A percentile compares a stretch with the other conserved stretches of the same genome.
Conservation (phyloP, 2,329 filamentous ascomycete species). For the Grosmannia huntii region DNA sequence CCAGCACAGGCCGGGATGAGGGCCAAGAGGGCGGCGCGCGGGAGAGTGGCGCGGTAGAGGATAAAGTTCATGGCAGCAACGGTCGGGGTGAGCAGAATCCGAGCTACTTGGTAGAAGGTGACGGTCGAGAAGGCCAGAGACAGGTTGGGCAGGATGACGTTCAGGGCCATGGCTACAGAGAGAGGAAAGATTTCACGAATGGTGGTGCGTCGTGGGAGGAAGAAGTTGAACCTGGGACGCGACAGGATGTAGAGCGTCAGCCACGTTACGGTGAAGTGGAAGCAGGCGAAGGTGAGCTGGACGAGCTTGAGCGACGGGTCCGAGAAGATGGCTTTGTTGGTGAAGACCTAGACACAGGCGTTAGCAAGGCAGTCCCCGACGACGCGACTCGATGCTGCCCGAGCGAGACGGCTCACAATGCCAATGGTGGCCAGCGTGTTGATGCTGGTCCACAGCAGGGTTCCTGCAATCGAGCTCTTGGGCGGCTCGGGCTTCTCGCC, state of each 20-base stretch:
- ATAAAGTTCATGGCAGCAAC: conserved; percentile 53
- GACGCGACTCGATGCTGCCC: too few relatives aligned
- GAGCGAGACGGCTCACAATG: conserved; percentile 33
- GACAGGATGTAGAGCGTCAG: conserved; percentile 50
- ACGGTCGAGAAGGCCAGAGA: conserved; percentile 55
- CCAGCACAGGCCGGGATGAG: conserved; percentile 50
- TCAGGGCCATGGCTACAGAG: conserved; percentile 54
- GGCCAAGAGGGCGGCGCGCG: conserved; percentile 37
- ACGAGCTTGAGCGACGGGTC: conserved; percentile 46
- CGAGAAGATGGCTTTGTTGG: conserved; percentile 58
- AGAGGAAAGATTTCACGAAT: conserved; percentile 48
- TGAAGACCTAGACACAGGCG: conserved; percentile 42
- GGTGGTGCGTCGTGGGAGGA: conserved; percentile 41
- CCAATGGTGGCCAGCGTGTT: conserved; percentile 52
- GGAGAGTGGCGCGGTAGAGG: conserved; percentile 44
- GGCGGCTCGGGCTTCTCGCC: conserved; percentile 22
- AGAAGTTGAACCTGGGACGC: conserved; percentile 43
- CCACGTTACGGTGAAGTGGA: conserved; percentile 57
- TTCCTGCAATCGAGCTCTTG: conserved; percentile 22
- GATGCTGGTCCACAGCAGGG: conserved; percentile 43
- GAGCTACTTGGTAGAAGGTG: conserved; percentile 58
- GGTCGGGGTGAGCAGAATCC: conserved; percentile 52
- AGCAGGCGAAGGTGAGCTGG: conserved; percentile 53
- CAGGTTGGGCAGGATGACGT: conserved; percentile 56
- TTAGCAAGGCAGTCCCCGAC: not conserved